Base-by-base conservation (phyloP, 1,284 basidiomycete species). In the Ganoderma sinense region DNA sequence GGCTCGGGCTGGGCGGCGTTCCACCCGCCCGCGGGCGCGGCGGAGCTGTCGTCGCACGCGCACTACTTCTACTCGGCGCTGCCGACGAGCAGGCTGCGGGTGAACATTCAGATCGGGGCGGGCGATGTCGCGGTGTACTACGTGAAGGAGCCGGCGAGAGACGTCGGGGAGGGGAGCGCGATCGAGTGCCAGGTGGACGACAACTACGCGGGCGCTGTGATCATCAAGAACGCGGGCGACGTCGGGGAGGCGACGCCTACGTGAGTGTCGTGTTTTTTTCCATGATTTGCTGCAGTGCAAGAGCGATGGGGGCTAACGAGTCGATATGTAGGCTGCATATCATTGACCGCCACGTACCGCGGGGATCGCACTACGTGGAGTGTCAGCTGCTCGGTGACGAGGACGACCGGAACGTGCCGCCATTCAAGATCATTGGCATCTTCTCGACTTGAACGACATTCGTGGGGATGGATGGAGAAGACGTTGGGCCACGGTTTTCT, bases 21-120 rank as follows among this genome's bases (percentile, higher is more conserved):
- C 77, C 94, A 96, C 78, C 94, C 95, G 1, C 77, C 83, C 2
- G 82, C 86, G 55, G 81, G 82, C 33, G 73, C 78, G 0, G 83
- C 82, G 23, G 82, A 85, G 55, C 78, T 87, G 61, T 79, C 84
- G 69, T 88, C 88, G 39, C 86, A 88, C 65, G 86, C 87, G 69
- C 94, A 97, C 81, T 97, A 97, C 80, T 98, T 96, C 93, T 92
- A 93, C 79, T 92, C 94, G 26, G 91, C 90, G 67, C 83, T 92
- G 66, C 94, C 93, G 6, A 91, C 91, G 68, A 93, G 91, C 75
- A 88, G 88, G 77, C 80, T 98, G 66, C 85, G 96, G 51, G 89
- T 97, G 20, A 92, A 92, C 31, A 83, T 96, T 55, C 87, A 88
- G 78, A 86, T 92, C 0, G 89, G 90, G 0, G 91, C 90, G 43